A percentile compares a stretch with the other conserved stretches of the same genome.
phyloP scores from a whole-genome alignment of 345 rosid species.

The Gossypium australe region DNA sequence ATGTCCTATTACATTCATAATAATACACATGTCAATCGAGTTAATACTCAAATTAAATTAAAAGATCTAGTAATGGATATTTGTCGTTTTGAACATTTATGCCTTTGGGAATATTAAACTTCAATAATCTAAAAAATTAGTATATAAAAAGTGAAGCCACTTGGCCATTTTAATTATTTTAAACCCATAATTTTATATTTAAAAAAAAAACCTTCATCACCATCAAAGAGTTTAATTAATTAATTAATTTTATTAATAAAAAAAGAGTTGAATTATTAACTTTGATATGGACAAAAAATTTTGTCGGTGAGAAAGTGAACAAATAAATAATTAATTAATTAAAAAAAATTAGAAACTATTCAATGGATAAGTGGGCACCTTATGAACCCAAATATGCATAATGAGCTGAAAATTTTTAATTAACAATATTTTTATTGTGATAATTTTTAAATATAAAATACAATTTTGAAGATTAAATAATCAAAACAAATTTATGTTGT shows the following conservation, averaged over 20 bases:
- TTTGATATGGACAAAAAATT: neutral
- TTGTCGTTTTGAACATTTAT: neutral
- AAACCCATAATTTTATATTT: too few species aligned
- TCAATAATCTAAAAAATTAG: neutral
- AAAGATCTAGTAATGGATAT: neutral
- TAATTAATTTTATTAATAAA: too few species aligned
- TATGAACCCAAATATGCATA: too few species aligned
- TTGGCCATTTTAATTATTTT: neutral
- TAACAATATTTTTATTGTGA: too few species aligned
- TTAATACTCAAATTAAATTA: too few species aligned
- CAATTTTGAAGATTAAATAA: too few species aligned
- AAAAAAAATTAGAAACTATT: neutral
- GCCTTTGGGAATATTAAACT: neutral
- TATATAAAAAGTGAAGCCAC: neutral
- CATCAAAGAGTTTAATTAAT: too few species aligned
- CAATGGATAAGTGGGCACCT: neutral
- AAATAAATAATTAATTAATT: neutral
- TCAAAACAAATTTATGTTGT: too few species aligned
- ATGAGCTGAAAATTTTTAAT: too few species aligned
- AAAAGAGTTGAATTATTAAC: neutral
- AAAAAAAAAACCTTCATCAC: neutral
- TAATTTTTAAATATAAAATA: too few species aligned
- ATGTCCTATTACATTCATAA: fast-evolving
- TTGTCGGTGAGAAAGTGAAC: neutral
- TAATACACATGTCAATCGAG: too few species aligned